Conservation (phyloP, 805 yeast genomes). For the Saccharomycopsis sp. region DNA sequence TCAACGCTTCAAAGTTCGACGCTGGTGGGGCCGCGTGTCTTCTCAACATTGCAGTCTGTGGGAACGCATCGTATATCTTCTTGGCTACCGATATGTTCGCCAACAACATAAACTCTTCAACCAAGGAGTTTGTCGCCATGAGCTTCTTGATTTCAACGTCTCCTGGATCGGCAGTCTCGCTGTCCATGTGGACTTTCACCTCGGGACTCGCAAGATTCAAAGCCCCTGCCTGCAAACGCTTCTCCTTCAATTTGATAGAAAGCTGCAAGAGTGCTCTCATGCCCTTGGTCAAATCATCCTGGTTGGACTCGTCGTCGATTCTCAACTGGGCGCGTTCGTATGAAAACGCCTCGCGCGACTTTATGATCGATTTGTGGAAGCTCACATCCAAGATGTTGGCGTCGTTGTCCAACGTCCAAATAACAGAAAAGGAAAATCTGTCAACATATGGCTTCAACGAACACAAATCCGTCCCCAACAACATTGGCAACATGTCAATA, state of each 20-base stretch:
- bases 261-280: conserved; percentile 73
- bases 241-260: conserved; percentile 79
- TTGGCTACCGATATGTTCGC: conserved; percentile 95
- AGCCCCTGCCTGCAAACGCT: conserved; percentile 91
- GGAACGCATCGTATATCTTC: conserved; percentile 84
- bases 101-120: conserved; percentile 96
- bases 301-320: conserved; percentile 68
- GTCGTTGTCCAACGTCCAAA: conserved; percentile 87
- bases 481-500: conserved; percentile 95
- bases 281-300: conserved; percentile 80
- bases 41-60: conserved; percentile 97
- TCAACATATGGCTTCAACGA: conserved; percentile 93
- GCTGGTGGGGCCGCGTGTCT: conserved; percentile 98
- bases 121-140: conserved; percentile 87
- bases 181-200: conserved; percentile 93
- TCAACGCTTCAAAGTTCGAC: conserved; percentile 79
- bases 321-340: conserved; percentile 88
- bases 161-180: conserved; percentile 93
- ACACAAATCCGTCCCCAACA: conserved; percentile 91
- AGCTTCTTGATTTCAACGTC: conserved; percentile 88
- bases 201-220: conserved; percentile 95
- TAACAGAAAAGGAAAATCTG: conserved; percentile 87
- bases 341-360: conserved; percentile 88
- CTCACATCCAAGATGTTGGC: conserved; percentile 76
- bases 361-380: conserved; percentile 80